Evolutionary conservation across 805 yeast species (phyloP).

Genomic region (Candida coleopterorum): DNA sequence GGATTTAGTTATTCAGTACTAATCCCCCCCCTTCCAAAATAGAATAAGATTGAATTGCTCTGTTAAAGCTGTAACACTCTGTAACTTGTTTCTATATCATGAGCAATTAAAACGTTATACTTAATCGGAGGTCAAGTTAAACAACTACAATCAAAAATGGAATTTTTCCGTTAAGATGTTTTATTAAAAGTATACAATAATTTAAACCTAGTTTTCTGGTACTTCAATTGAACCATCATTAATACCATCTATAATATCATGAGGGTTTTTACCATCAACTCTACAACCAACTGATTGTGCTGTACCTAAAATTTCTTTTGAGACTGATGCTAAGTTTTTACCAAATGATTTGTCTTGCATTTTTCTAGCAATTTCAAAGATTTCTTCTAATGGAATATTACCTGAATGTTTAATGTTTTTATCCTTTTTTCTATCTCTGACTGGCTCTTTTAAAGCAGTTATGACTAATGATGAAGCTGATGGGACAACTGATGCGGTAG

Average conservation of each 20-base stretch:
- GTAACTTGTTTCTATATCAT: too few relatives aligned
- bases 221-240: conserved; percentile 97
- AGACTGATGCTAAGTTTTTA: conserved; percentile 92
- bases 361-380: conserved; percentile 94
- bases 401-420: conserved; percentile 99
- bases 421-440: conserved; percentile 99
- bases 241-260: conserved; percentile 97
- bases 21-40: too few relatives aligned
- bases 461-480: conserved; percentile 98
- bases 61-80: too few relatives aligned
- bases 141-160: too few relatives aligned
- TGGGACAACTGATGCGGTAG: conserved; percentile 97
- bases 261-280: conserved; percentile 99
- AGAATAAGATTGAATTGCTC: too few relatives aligned
- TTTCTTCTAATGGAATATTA: conserved; percentile 95
- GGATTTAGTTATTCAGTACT: too few relatives aligned
- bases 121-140: too few relatives aligned
- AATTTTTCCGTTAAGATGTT: conserved; percentile 1
- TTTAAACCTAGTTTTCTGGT: conserved; percentile 50
- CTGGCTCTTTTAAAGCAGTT: conserved; percentile 99
- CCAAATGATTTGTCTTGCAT: conserved; percentile 98
- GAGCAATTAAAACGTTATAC: too few relatives aligned
- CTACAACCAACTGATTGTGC: conserved; percentile 99
- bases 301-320: conserved; percentile 99
- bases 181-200: conserved; percentile 5